Base-by-base conservation (phyloP, 345 rosid genomes). In the Hevea brasiliensis region DNA sequence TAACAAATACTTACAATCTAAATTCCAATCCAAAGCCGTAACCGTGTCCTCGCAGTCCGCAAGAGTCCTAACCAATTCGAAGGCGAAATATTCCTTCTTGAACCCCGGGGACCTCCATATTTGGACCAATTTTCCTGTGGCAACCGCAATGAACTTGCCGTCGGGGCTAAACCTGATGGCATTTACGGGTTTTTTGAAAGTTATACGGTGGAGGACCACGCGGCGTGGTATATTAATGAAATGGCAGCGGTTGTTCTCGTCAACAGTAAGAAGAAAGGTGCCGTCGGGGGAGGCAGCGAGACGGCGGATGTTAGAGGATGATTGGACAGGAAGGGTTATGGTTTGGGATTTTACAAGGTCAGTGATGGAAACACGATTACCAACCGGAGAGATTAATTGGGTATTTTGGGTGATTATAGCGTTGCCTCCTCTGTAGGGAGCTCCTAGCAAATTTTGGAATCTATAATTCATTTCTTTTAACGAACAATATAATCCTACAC, bases 81-180 rank as follows among this genome's bases (percentile, higher is more conserved):
- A 92, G 27, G 92, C 89, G 53, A 92, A 92, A 54, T 83, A 85
- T 47, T 87, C 96, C 68, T 82, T 87, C 68, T 81, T 86, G 64
- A 89, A 95, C 48, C 93, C 96, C 15, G 98, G 99, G 1, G 97
- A 89, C 63, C 87, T 81, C 98, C 98, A 95, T 9, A 95, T 85
- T 78, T 95, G 92, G 23, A 95, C 87, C 80, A 95, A 77, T 62
- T 92, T 95, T n/a, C 97, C 98, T 0, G 84, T 45, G 14, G 87
- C 99, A 3, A 91, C 94, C 0, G 98, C 99, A 27, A 95, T 83
- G 64, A 75, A 83, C 55, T 84, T 89, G 8, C 98, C 94, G 42
- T 89, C 80, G 24, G 96, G 93, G 71, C 97, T 92, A 65, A 92
- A 92, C 74, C 80, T 80, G 59, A 91, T 32, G 57, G 89, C 85